Percentiles rank a stretch among this genome's conserved stretches.
These are phyloP conservation scores for Fusarium stilboides DNA, from an alignment of 2,329 filamentous ascomycete species.

Conservation along the genomic window DNA sequence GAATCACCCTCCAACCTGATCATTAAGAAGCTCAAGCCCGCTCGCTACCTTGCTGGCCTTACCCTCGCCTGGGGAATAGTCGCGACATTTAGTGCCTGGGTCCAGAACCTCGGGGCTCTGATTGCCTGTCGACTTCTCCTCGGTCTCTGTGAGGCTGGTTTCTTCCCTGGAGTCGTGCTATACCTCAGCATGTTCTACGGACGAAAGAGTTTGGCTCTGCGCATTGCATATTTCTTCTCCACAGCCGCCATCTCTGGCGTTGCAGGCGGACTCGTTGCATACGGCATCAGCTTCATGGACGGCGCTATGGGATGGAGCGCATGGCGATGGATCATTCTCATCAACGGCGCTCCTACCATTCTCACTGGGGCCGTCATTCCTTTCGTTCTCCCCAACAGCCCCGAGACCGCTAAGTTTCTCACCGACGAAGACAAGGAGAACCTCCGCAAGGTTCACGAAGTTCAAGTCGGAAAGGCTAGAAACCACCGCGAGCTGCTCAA, in stretches of 20 bases:
- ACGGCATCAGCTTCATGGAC: constrained; percentile 75
- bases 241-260: constrained; percentile 74
- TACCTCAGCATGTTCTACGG: constrained; percentile 75
- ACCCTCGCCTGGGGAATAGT: constrained; percentile 62
- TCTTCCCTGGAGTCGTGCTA: constrained; percentile 66
- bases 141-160: constrained; percentile 62
- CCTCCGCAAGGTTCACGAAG: constrained; percentile 64
- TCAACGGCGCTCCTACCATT: constrained; percentile 63
- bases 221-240: constrained; percentile 75
- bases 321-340: constrained; percentile 77
- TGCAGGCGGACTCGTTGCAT: constrained; percentile 75
- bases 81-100: constrained; percentile 61
- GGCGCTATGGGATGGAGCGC: constrained; percentile 69
- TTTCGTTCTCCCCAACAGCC: constrained; percentile 72
- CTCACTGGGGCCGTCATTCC: constrained; percentile 67
- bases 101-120: constrained; percentile 62
- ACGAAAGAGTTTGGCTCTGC: constrained; percentile 71
- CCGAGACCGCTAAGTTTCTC: constrained; percentile 64
- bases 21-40: constrained; percentile 55
- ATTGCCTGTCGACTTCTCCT: constrained; percentile 58
- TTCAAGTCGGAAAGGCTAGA: constrained; percentile 58
- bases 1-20: constrained; percentile 60
- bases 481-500: constrained; percentile 48
- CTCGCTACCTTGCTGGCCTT: constrained; percentile 66
- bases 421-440: constrained; percentile 58